These are phyloP conservation scores for Aspergillus sp. DNA, from an alignment of 2,329 filamentous ascomycete genomes.

Conservation along the genomic window DNA sequence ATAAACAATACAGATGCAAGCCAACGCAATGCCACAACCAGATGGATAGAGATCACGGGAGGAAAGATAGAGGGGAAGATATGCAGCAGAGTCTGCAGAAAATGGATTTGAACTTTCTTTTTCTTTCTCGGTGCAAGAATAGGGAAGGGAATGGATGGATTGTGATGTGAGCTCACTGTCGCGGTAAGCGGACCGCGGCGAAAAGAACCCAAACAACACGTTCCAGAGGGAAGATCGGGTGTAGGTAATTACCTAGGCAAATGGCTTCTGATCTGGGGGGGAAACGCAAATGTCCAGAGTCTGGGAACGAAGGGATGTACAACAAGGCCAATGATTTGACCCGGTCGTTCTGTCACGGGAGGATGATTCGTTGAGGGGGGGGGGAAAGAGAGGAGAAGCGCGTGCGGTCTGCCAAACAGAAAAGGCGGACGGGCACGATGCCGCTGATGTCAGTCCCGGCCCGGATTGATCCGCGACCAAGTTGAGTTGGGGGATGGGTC, in stretches of 20 bases:
- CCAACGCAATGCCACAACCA: not conserved
- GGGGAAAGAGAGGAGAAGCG: slow-evolving; percentile 2
- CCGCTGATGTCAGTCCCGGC: slow-evolving; percentile 25
- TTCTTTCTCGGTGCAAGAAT: not conserved
- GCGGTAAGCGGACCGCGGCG: slow-evolving; percentile 16
- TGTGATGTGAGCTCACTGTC: slow-evolving; percentile 6
- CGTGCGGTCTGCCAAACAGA: slow-evolving; percentile 20
- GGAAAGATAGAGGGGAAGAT: not conserved
- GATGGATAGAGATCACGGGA: not conserved
- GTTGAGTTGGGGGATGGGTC: not conserved
- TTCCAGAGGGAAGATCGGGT: not conserved
- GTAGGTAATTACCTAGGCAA: slow-evolving; percentile 12
- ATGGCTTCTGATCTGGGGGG: not conserved
- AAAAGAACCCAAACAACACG: slow-evolving; percentile 13
- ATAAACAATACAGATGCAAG: slow-evolving; percentile 14
- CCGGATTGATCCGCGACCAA: slow-evolving; percentile 19
- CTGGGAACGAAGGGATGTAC: not conserved
- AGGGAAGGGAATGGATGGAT: not conserved
- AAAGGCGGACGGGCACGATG: slow-evolving; percentile 13
- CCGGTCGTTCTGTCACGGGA: slow-evolving; percentile 13
- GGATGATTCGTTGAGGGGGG: slow-evolving; percentile 18
- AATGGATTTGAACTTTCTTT: no score
- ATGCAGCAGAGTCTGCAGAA: no score
- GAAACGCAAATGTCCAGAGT: not conserved
- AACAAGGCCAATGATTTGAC: slow-evolving; percentile 14